A percentile compares a stretch with the other conserved stretches of the same genome.
These are phyloP conservation scores for Xylaria multiplex DNA, from an alignment of 2,329 filamentous ascomycete genomes.

Conservation along the genomic window DNA sequence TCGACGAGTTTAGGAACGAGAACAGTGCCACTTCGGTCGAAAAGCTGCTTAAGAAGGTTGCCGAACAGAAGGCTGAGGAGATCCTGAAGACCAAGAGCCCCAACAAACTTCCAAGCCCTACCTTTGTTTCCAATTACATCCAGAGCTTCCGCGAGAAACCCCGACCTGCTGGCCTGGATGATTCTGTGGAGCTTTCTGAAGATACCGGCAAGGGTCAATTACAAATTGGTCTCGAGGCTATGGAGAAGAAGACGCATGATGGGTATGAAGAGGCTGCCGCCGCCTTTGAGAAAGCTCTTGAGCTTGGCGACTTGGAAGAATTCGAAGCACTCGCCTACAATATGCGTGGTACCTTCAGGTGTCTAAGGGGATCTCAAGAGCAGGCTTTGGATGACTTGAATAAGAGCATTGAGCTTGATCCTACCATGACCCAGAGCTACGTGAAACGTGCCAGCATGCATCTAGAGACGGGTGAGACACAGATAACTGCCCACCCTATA, in stretches of 20 bases:
- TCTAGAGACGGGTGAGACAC: slow-evolving; percentile 80
- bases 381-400: slow-evolving; percentile 86
- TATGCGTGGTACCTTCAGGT: slow-evolving; percentile 95
- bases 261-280: slow-evolving; percentile 89
- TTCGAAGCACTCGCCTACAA: slow-evolving; percentile 94
- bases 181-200: slow-evolving; percentile 79
- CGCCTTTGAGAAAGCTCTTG: slow-evolving; percentile 88
- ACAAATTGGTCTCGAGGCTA: slow-evolving; percentile 80
- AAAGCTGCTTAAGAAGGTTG: slow-evolving; percentile 93
- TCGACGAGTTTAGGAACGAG: slow-evolving; percentile 96
- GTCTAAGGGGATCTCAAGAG: slow-evolving; percentile 87
- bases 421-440: slow-evolving; percentile 90
- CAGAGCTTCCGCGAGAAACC: slow-evolving; percentile 93
- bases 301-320: slow-evolving; percentile 80
- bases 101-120: slow-evolving; percentile 91
- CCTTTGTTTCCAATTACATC: slow-evolving; percentile 97
- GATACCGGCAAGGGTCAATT: slow-evolving; percentile 86
- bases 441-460: slow-evolving; percentile 99
- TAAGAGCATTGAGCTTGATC: slow-evolving; percentile 91
- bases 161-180: slow-evolving; percentile 83
- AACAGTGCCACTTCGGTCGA: slow-evolving; percentile 89
- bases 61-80: slow-evolving; percentile 90
- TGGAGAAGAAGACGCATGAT: slow-evolving; percentile 87
- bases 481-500: not conserved
- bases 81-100: slow-evolving; percentile 85